Percentiles rank a stretch among this genome's conserved stretches.
Conservation (phyloP, 768 basidiomycete genomes). For the Phaeotremella skinneri region DNA sequence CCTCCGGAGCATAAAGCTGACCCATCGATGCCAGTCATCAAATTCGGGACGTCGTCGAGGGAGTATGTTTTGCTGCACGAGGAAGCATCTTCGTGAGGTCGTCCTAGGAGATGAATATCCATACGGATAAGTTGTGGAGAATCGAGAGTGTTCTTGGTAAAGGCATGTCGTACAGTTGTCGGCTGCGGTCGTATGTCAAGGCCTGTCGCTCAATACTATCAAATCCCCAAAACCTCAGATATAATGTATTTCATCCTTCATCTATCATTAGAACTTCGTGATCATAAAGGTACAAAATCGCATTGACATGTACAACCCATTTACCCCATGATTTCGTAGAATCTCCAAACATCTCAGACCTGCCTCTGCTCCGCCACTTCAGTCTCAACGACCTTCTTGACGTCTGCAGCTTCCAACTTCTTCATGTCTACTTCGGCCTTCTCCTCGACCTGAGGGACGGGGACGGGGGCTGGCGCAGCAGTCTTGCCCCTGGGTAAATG, state of each 20-base stretch:
- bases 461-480: not conserved
- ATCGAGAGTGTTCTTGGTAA: too few species aligned
- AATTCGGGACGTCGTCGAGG: slow-evolving; percentile 54
- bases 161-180: too few species aligned
- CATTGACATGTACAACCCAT: too few species aligned
- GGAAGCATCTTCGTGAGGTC: slow-evolving; percentile 36
- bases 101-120: too few species aligned
- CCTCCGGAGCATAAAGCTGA: not conserved
- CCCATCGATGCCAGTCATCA: slow-evolving; percentile 47
- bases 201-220: too few species aligned
- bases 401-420: not conserved
- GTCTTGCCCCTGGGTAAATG: not conserved
- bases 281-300: too few species aligned
- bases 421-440: not conserved
- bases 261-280: too few species aligned
- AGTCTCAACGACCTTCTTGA: not conserved
- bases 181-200: too few species aligned
- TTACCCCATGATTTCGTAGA: too few species aligned
- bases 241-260: too few species aligned
- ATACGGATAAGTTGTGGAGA: too few species aligned
- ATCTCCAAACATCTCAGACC: not conserved
- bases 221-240: too few species aligned
- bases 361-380: not conserved
- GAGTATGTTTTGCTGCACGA: slow-evolving; percentile 52
- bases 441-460: not conserved